Conservation (phyloP, 108 stramenopile genomes). For the Fragilaria crotonensis region DNA sequence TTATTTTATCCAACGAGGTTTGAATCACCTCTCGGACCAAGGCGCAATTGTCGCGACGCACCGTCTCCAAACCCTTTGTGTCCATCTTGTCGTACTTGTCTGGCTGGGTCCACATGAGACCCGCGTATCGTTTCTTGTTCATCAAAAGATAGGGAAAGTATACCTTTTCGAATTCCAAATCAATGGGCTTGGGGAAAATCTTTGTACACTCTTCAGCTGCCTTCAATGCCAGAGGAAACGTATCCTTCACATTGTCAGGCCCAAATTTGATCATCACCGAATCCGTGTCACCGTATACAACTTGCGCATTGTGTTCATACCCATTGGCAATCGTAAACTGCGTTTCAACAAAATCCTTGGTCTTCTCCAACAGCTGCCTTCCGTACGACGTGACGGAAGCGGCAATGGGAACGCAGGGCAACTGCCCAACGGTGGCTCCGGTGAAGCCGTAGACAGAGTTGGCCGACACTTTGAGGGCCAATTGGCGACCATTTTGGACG, state of each 20-base stretch:
- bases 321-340: constrained; percentile 94
- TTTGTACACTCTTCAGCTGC: constrained; percentile 92
- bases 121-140: constrained; percentile 99
- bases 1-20: constrained; percentile 94
- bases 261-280: constrained; percentile 99
- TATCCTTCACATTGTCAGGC: constrained; percentile 80
- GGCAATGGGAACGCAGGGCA: constrained; percentile 98
- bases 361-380: constrained; percentile 85
- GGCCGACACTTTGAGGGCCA: constrained; percentile 97
- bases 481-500: constrained; percentile 98
- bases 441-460: constrained; percentile 99
- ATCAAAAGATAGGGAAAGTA: constrained; percentile 98
- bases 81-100: constrained; percentile 99
- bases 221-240: constrained; percentile 91
- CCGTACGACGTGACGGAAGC: constrained; percentile 96
- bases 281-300: constrained; percentile 98
- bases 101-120: constrained; percentile 91
- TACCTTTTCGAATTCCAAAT: constrained; percentile 96
- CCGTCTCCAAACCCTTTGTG: constrained; percentile 97
- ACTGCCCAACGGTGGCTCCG: constrained; percentile 96
- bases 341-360: constrained; percentile 89
- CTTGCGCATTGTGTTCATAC: constrained; percentile 86
- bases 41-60: constrained; percentile 98
- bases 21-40: constrained; percentile 96
- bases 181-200: constrained; percentile 92